phyloP scores from a whole-genome alignment of 2,329 filamentous ascomycete genomes.

The Colletotrichum falcatum region DNA sequence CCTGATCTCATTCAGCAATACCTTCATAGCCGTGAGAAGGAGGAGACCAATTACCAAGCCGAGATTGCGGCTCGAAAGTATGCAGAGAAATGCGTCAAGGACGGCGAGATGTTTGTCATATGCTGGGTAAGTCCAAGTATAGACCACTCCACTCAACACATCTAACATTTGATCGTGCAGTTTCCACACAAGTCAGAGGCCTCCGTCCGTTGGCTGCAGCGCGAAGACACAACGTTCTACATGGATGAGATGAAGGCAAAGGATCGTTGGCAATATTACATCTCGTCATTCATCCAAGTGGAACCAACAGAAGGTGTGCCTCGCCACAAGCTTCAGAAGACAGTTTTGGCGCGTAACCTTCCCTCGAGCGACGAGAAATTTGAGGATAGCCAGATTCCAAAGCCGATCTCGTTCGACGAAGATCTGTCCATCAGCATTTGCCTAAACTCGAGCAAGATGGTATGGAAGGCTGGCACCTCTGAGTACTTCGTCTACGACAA shows the following conservation, averaged over 20 bases:
- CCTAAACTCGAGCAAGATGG: conserved; percentile 81
- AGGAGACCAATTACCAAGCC: conserved; percentile 88
- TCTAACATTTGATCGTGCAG: conserved; percentile 59
- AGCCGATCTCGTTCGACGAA: conserved; percentile 72
- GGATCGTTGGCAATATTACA: conserved; percentile 93
- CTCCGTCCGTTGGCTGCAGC: conserved; percentile 77
- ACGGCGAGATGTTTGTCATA: conserved; percentile 90
- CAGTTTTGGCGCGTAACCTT: conserved; percentile 78
- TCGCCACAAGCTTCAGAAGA: conserved; percentile 73
- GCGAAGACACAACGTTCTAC: conserved; percentile 82
- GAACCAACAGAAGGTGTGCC: conserved; percentile 87
- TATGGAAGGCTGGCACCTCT: conserved; percentile 77
- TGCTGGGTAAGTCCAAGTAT: conserved; percentile 78
- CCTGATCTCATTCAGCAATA: conserved; percentile 91
- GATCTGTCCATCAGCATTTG: conserved; percentile 79
- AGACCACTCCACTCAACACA: background rate
- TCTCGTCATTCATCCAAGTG: conserved; percentile 88
- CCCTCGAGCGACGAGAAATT: conserved; percentile 71
- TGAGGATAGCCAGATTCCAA: conserved; percentile 72
- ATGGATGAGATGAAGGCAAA: conserved; percentile 88
- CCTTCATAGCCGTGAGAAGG: conserved; percentile 81
- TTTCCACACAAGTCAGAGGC: conserved; percentile 76
- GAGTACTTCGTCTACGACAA: conserved; percentile 81
- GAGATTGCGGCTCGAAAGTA: conserved; percentile 93
- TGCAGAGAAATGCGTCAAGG: conserved; percentile 92